Conservation (phyloP, 164 flowering plant genomes). For the Litsea cubeba region DNA sequence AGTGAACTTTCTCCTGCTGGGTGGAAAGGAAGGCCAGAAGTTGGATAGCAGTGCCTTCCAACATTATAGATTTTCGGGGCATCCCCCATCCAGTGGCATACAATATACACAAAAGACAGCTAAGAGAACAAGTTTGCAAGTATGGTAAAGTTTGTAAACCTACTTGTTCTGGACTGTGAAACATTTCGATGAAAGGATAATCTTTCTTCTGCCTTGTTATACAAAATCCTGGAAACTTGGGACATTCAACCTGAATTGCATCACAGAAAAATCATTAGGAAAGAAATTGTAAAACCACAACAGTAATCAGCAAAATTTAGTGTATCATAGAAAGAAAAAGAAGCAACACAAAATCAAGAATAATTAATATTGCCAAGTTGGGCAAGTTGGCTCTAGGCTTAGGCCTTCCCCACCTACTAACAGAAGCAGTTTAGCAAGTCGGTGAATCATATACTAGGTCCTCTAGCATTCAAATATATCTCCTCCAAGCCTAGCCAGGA, state of each 20-base stretch:
- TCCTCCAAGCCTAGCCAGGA: too few relatives aligned
- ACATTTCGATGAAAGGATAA: conserved; percentile 87
- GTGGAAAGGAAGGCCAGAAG: background rate
- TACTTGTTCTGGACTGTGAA: conserved; percentile 85
- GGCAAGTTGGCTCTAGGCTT: too few relatives aligned
- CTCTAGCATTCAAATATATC: too few relatives aligned
- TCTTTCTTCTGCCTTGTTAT: conserved; percentile 73
- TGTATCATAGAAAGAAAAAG: background rate
- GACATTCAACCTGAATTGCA: conserved; percentile 75
- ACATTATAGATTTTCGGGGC: background rate
- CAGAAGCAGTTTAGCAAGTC: too few relatives aligned
- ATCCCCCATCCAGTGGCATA: background rate
- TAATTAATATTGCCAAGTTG: too few relatives aligned
- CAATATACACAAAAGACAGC: background rate
- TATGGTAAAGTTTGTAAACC: background rate
- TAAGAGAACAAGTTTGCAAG: background rate
- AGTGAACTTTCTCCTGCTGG: background rate
- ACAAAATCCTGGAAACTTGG: conserved; percentile 94
- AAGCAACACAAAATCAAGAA: background rate
- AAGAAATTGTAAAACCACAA: background rate
- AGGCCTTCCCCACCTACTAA: too few relatives aligned
- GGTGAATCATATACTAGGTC: too few relatives aligned
- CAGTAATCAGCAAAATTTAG: too few relatives aligned
- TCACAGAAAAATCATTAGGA: background rate
- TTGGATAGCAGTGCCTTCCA: background rate